Evolutionary conservation across 805 yeast species (phyloP), one percentile per base, ranked within the genome.

Genomic region (Saturnispora saitoi): DNA sequence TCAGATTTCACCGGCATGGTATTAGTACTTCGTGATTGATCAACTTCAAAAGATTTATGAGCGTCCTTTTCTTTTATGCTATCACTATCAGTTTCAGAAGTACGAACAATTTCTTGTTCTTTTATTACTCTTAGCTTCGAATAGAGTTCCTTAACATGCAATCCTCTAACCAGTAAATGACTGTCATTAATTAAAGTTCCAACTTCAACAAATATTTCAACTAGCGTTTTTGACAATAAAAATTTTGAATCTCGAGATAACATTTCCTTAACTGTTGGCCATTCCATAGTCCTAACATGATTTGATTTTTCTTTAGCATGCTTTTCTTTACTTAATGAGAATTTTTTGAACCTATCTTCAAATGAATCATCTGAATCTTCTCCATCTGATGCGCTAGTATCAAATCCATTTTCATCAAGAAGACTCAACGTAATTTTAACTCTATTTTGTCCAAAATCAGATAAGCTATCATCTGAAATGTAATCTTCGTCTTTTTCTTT

Each of bases 131-230:
- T 24, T 10, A 47, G 19, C 15, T 43, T 45, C 4, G 24, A 30
- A 32, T 32, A 28, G 76, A 79, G 75, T 46, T 75, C 77, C 43
- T 76, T 61, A 1, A 72, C 78, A 58, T 80, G 80, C 50, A 71
- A 61, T 0, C 81, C 72, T 47, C 85, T 66, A 42, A 80, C 57
- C 72, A 83, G 72, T 51, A 85, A 62, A 56, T 81, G 80, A 65
- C 80, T 69, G 58, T 85, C 91, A 51, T 80, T 75, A 0, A 78
- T 78, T 39, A 81, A 61, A 0, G 80, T 76, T 0, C 83, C 80
- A 4, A 77, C 67, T 54, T 85, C 86, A 56, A 76, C 78, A 40
- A 84, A 74, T 42, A 78, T 61, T 50, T 80, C 82, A 38, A 85
- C 69, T 5, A 79, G 68, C 40, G 68, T 64, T 51, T 77, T 81